Evolutionary conservation across 176 grass and related monocot genomes (phyloP).

Genomic region (Aegilops bicornis): DNA sequence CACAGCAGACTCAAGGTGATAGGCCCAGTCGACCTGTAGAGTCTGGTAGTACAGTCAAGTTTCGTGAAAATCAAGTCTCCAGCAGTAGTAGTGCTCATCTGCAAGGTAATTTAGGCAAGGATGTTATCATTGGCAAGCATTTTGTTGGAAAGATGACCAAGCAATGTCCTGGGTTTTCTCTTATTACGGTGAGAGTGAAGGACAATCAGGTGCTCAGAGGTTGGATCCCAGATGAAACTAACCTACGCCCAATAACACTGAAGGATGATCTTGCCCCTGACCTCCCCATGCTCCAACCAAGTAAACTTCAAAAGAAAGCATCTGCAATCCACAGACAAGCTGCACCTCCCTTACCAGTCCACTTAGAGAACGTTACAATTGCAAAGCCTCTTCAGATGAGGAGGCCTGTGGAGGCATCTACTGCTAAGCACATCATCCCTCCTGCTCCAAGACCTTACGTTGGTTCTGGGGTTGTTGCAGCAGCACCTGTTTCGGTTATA

Average conservation of each 20-base stretch:
- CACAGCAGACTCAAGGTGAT: conserved; percentile 18
- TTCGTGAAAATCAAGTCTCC: conserved; percentile 7
- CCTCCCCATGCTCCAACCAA: conserved; percentile 36
- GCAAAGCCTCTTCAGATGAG: conserved; percentile 61
- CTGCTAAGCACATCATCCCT: conserved; percentile 25
- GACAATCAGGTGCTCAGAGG: conserved; percentile 55
- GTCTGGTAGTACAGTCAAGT: conserved; percentile 1
- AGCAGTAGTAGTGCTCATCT: neutral
- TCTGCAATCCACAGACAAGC: conserved; percentile 34
- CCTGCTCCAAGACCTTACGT: conserved; percentile 27
- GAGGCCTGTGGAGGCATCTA: conserved; percentile 43
- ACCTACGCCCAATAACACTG: conserved; percentile 23
- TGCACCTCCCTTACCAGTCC: conserved; percentile 32
- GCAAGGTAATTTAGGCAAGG: conserved; percentile 30
- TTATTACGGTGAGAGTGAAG: conserved; percentile 53
- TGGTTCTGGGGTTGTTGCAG: conserved; percentile 40
- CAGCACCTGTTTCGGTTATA: conserved; percentile 41
- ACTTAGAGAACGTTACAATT: conserved; percentile 49
- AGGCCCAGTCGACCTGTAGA: conserved; percentile 4
- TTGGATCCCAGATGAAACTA: conserved; percentile 51
- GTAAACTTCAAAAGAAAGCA: conserved; percentile 42
- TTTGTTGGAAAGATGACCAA: conserved; percentile 48
- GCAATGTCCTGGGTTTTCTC: conserved; percentile 42
- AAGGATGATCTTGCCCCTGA: conserved; percentile 48
- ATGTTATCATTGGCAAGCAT: conserved; percentile 42